Percentiles rank a stretch among this genome's conserved stretches.
Evolutionary conservation across 2,329 filamentous ascomycete species (phyloP).

Genomic region (Aspergillus sojae): DNA sequence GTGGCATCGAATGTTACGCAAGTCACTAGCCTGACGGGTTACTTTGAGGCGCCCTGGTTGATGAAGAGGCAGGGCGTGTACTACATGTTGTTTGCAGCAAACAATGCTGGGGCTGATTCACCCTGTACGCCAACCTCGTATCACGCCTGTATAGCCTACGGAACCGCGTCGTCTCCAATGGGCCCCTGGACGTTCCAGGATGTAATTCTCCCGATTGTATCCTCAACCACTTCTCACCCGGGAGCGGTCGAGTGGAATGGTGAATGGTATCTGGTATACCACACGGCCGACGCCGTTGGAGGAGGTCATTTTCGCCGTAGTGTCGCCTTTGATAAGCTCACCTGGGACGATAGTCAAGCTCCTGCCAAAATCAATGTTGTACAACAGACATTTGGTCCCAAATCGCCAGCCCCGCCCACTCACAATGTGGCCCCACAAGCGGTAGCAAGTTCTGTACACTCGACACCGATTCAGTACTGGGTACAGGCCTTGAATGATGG

Average conservation of each 20-base stretch:
- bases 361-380: conserved; percentile 1
- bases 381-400: not conserved
- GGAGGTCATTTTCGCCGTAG: conserved; percentile 8
- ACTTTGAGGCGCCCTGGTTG: conserved; percentile 9
- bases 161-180: conserved; percentile 6
- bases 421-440: not conserved
- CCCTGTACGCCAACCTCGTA: conserved; percentile 8
- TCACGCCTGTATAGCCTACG: conserved; percentile 6
- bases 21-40: conserved; percentile 4
- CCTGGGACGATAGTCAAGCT: conserved; percentile 1
- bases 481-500: conserved; percentile 4
- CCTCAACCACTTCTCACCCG: conserved; percentile 4
- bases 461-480: conserved; percentile 7
- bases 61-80: conserved; percentile 6
- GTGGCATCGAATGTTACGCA: not conserved
- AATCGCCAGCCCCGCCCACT: not conserved
- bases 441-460: not conserved
- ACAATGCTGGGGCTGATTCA: not conserved
- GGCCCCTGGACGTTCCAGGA: conserved; percentile 9
- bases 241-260: conserved; percentile 1
- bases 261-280: conserved; percentile 6
- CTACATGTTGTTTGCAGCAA: conserved; percentile 9
- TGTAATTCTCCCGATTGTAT: conserved; percentile 8
- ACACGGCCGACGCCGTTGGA: conserved; percentile 4
- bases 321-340: conserved; percentile 1